Base-by-base conservation (phyloP, 129 eudicot species). In the Centrapalus pauciflorus region DNA sequence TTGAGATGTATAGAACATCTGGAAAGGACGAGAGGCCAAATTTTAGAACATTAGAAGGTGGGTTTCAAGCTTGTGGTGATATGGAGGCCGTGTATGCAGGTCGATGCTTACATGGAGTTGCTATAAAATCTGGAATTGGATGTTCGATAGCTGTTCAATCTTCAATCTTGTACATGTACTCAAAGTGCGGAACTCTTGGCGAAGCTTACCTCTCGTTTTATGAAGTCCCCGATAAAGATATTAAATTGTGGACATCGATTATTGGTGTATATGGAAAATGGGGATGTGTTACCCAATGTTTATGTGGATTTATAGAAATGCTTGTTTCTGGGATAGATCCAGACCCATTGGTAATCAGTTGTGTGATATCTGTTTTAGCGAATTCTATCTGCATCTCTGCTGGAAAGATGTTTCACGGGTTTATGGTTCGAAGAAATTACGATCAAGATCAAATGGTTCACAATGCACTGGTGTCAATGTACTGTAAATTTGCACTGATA, bases 31-130 rank as follows among this genome's bases (percentile, higher is more conserved):
- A 66, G 71, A 82, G 77, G 64, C 97, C 90, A 2, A 87, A 87
- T 79, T 70, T 54, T 49, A 81, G 97, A 40, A 91, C 94, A 0
- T 66, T 91, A 40, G 90, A 87, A 79, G 97, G 94, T n/a, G 97
- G 87, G 19, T 82, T 91, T 57, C 83, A 80, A 69, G 96, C 94
- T 43, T 87, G 97, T 79, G 87, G 83, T 41, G 74, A 87, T 74
- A 54, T 85, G 70, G 80, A 71, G 61, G 83, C 79, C 0, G 70
- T 91, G 62, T 10, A 43, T 40, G 85, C 83, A 70, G 96, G 95
- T 55, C 81, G 74, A 69, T 91, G 98, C 77, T 83, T 91, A 55
- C 98, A 91, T 76, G 90, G 82, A 0, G 63, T 82, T 20, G 83
- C 73, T 1, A 27, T 76, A 6, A 91, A 91, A 71, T 74, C 75